phyloP scores from a whole-genome alignment of 2,329 filamentous ascomycete species.

The Trichoderma sp. region DNA sequence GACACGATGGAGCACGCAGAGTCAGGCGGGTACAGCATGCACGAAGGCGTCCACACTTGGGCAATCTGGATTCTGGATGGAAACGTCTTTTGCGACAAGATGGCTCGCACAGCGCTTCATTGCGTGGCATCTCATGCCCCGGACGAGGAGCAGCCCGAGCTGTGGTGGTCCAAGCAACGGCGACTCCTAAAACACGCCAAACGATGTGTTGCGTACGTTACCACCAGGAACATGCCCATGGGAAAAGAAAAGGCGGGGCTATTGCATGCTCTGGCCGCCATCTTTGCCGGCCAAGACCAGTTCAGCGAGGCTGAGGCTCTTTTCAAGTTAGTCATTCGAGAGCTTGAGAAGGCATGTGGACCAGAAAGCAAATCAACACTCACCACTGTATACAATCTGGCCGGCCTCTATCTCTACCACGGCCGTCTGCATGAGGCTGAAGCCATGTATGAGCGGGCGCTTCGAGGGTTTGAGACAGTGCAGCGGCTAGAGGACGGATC shows the following conservation, averaged over 20 bases:
- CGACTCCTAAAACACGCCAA: no score
- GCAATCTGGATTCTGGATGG: not conserved
- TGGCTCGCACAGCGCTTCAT: not conserved
- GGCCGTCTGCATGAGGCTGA: not conserved
- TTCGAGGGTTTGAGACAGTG: not conserved
- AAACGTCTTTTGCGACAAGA: not conserved
- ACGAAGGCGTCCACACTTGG: not conserved
- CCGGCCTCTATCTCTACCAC: not conserved
- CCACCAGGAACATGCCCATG: no score
- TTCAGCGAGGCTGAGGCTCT: not conserved
- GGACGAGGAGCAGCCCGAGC: not conserved
- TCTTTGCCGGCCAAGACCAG: conserved; percentile 26
- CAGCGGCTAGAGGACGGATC: not conserved
- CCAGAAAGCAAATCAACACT: not conserved
- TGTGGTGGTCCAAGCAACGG: not conserved
- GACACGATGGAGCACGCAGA: not conserved
- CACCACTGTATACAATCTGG: not conserved
- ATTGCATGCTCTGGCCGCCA: not conserved
- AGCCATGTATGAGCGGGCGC: not conserved
- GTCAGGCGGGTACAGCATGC: not conserved
- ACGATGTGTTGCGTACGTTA: no score
- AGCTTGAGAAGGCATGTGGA: not conserved
- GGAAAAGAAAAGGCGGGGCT: not conserved
- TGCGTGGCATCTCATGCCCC: not conserved
- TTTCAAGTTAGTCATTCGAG: not conserved